Percentiles rank a stretch among this genome's conserved stretches.
Evolutionary conservation across 2,329 filamentous ascomycete species (phyloP).

Genomic region (Blastomyces emzantsi): DNA sequence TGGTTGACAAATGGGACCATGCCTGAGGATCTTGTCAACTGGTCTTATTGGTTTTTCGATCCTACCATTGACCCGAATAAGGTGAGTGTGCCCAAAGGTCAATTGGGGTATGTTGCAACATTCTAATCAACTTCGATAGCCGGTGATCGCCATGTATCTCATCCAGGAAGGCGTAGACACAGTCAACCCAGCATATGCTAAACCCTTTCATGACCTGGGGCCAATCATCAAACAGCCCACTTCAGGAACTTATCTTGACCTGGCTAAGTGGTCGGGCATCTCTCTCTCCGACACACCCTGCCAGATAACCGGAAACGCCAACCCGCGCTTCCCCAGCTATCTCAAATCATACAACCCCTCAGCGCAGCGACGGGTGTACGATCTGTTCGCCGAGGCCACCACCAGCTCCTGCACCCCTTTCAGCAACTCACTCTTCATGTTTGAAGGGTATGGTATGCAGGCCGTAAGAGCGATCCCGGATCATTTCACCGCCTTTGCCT

Average conservation of each 20-base stretch:
- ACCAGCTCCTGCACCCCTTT: constrained; percentile 26
- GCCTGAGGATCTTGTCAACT: constrained; percentile 41
- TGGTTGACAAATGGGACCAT: constrained; percentile 38
- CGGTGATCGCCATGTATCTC: constrained; percentile 26
- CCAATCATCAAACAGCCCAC: constrained; percentile 28
- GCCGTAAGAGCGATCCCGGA: constrained; percentile 35
- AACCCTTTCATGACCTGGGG: constrained; percentile 38
- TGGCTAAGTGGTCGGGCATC: constrained; percentile 39
- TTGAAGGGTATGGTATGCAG: constrained; percentile 46
- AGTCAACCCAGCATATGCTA: constrained; percentile 36
- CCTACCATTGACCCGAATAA: constrained; percentile 22
- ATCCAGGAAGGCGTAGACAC: constrained; percentile 29
- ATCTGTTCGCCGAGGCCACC: constrained; percentile 27
- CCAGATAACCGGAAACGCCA: constrained; percentile 35
- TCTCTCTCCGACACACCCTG: constrained; percentile 31
- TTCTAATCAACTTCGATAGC: constrained; percentile 12
- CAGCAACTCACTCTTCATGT: constrained; percentile 43
- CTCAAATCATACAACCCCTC: constrained; percentile 33
- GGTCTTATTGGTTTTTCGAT: constrained; percentile 30
- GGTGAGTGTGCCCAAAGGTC: constrained; percentile 10
- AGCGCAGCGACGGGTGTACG: constrained; percentile 31
- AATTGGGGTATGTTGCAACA: background rate
- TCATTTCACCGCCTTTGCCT: constrained; percentile 39
- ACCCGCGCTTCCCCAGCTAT: constrained; percentile 40
- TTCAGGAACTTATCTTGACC: constrained; percentile 39